Evolutionary conservation across 495 filamentous ascomycete species (phyloP).

Genomic region (Xylaria intraflava): DNA sequence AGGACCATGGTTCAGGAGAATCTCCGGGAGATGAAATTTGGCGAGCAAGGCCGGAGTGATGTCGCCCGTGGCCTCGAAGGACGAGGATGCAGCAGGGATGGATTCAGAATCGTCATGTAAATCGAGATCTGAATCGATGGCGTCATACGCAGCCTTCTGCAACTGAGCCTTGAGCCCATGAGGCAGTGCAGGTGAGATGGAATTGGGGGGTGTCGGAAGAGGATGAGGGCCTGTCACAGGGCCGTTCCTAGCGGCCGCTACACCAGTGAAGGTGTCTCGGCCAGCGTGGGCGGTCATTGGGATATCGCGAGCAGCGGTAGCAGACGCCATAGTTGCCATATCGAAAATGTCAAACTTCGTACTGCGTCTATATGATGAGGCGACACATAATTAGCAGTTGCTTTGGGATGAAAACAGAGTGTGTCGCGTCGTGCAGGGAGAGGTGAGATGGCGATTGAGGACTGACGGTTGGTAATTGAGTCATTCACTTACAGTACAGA

Average conservation of each 20-base stretch:
- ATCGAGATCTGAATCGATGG: conserved; percentile 84
- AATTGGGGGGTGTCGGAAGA: conserved; percentile 91
- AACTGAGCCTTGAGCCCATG: conserved; percentile 63
- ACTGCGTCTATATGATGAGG: conserved; percentile 36
- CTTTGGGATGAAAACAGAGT: background rate
- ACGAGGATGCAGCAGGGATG: conserved; percentile 42
- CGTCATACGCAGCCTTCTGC: conserved; percentile 53
- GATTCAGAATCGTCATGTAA: conserved; percentile 65
- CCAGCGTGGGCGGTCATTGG: conserved; percentile 50
- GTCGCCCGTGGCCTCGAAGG: conserved; percentile 65
- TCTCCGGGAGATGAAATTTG: conserved; percentile 84
- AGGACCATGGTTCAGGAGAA: conserved; percentile 81
- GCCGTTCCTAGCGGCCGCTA: conserved; percentile 50
- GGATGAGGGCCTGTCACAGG: conserved; percentile 51
- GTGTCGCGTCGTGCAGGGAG: too few relatives aligned
- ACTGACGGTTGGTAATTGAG: conserved; percentile 23
- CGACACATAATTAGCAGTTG: conserved; percentile 18
- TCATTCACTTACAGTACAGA: conserved; percentile 32
- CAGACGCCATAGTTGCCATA: conserved; percentile 57
- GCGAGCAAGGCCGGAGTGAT: conserved; percentile 85
- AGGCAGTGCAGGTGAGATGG: conserved; percentile 83
- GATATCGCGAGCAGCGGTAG: conserved; percentile 63
- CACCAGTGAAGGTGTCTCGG: conserved; percentile 57
- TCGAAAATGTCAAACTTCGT: conserved; percentile 39
- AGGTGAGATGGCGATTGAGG: background rate